Evolutionary conservation across 2,329 filamentous ascomycete species (phyloP), one percentile per base, ranked within the genome.

Genomic region (Penicillium hordei): DNA sequence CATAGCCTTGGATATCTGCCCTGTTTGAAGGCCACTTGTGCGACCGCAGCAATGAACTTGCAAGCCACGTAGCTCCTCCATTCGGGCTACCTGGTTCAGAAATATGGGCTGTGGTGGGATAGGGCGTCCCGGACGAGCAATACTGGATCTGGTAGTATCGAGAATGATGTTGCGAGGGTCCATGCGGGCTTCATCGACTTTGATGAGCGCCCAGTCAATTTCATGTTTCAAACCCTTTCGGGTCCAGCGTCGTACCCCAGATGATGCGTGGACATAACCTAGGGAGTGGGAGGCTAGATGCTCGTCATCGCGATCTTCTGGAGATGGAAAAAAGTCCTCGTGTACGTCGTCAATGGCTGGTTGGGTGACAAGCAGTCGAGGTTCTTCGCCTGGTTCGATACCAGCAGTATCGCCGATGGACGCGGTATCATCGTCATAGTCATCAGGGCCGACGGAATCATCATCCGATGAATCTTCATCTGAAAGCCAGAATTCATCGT

Each of bases 171-270:
- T 97, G 58, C 85, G 83, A 0, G 83, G 79, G 3, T 93, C 90
- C 15, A 87, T 78, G 1, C 93, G 86, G 12, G 87, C 83, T 4
- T 87, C 81, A 12, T 88, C 80, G 62, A 97, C 90, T 64, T 90
- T 86, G 66, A 97, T 92, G 2, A 97, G 79, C 0, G 93, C 92
- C 93, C 93, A 97, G 73, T 97, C 93, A 44, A 97, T 92, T 73
- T 97, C 93, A 71, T 97, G 93, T 6, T 90, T 81, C 25, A 95
- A 78, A 5, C 88, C 87, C 60, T 89, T 82, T 58, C 88, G 83
- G 51, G 80, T 82, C 70, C 89, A 88, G 31, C 93, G 86, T 5
- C 91, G 86, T 58, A 97, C 89, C 7, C 93, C 93, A 23, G 92
- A 96, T 0, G 91, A 95, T 0, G 93, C 93, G 68, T 95, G 91